A percentile compares a stretch with the other conserved stretches of the same genome.
Evolutionary conservation across 495 filamentous ascomycete genomes (phyloP).

Genomic region (Hyphodiscus hymeniophilus): DNA sequence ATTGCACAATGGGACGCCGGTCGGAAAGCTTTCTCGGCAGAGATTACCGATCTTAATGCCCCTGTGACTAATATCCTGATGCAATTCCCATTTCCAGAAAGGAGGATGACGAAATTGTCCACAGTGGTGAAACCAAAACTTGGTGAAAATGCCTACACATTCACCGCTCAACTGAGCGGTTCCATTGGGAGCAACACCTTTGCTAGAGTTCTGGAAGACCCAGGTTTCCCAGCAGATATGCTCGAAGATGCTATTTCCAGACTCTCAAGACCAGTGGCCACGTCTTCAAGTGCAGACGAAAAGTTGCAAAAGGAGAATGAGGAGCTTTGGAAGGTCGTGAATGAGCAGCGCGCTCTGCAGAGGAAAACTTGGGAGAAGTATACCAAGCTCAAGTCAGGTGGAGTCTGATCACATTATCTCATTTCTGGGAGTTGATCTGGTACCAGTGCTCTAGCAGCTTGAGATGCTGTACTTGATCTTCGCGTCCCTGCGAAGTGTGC

Average conservation of each 20-base stretch:
- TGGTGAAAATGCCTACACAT: constrained; percentile 58
- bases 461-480: no score
- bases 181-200: constrained; percentile 18
- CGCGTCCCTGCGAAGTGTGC: no score
- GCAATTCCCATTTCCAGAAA: constrained; percentile 50
- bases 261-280: constrained; percentile 23
- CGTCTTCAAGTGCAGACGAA: constrained; percentile 27
- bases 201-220: constrained; percentile 1
- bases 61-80: constrained; percentile 73
- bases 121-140: constrained; percentile 64
- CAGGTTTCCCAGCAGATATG: constrained; percentile 20
- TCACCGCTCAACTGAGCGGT: constrained; percentile 54
- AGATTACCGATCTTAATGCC: constrained; percentile 60
- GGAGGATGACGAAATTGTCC: constrained; percentile 40
- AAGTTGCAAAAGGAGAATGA: constrained; percentile 40
- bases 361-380: constrained; percentile 40
- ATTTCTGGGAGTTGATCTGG: constrained; percentile 9
- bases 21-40: constrained; percentile 49
- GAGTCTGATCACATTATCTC: constrained; percentile 6
- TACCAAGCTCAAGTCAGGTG: constrained; percentile 18
- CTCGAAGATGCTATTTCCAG: constrained; percentile 31
- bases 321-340: constrained; percentile 42
- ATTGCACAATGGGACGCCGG: constrained; percentile 75
- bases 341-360: constrained; percentile 38
- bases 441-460: no score